A percentile compares a stretch with the other conserved stretches of the same genome.
phyloP scores from a whole-genome alignment of 169 alveolate species.

The Plasmodium ovale region DNA sequence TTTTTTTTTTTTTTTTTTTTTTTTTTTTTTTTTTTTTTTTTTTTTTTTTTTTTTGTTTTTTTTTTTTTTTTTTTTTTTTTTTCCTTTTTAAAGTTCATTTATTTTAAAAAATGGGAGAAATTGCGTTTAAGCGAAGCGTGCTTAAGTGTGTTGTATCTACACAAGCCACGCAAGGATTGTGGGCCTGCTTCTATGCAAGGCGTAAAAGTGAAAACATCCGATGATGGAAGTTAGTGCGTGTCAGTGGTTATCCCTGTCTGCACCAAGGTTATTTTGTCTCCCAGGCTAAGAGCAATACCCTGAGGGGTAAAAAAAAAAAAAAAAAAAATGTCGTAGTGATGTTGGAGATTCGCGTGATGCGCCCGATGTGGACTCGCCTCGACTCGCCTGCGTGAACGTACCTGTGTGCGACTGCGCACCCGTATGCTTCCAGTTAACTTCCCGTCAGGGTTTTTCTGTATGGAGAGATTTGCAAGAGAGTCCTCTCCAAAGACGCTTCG shows the following conservation, averaged over 20 bases:
- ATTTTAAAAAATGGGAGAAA: too few relatives aligned
- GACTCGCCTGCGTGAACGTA: neutral
- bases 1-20: too few relatives aligned
- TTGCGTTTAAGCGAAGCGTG: too few relatives aligned
- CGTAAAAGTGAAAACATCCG: neutral
- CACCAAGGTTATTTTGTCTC: slow-evolving; percentile 64
- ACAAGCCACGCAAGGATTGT: too few relatives aligned
- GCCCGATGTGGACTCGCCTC: neutral
- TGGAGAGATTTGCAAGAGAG: slow-evolving; percentile 92
- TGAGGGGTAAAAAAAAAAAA: neutral
- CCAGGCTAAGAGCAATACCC: slow-evolving; percentile 76
- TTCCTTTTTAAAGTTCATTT: too few relatives aligned
- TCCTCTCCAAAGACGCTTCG: slow-evolving; percentile 94
- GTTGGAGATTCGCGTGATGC: neutral
- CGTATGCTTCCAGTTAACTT: slow-evolving; percentile 81
- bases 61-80: too few relatives aligned
- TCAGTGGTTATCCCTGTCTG: slow-evolving; percentile 60
- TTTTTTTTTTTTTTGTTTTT: too few relatives aligned
- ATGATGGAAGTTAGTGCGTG: neutral
- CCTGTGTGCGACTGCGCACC: slow-evolving; percentile 83
- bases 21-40: too few relatives aligned
- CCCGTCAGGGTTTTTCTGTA: slow-evolving; percentile 79
- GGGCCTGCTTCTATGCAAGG: too few relatives aligned
- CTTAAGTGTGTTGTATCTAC: too few relatives aligned
- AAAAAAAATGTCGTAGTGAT: neutral